Evolutionary conservation across 495 filamentous ascomycete species (phyloP), one percentile per base, ranked within the genome.

Genomic region (Pseudomonodictys pantanalensis): DNA sequence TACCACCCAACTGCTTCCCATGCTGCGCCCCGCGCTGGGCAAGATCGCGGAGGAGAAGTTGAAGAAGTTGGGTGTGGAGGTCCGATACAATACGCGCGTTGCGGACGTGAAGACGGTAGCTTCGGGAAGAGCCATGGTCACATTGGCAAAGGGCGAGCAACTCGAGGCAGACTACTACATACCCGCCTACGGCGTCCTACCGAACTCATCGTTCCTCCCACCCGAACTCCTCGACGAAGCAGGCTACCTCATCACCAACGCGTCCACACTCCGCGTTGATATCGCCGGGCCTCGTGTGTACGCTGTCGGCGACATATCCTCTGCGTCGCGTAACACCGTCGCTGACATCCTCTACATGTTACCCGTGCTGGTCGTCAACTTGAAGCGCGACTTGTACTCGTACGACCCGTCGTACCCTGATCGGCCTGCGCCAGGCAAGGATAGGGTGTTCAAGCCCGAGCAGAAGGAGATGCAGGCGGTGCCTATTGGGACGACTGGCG

Each of bases 401-500:
- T 61, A 22, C 29, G 17, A 51, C 33, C 42, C 56, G 15, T 17
- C 24, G 6, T 26, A 18, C 43, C 57, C 48, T 3, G 22, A 38
- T 8, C 61, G 56, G 6, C 60, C 52, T 9, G 56, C 57, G 2
- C 41, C 49, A 5, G 53, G 49, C 3, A 62, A 60, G 44, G 73
- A 75, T 58, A 41, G 61, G 15, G 55, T 50, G 24, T 74, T 63
- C 55, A 56, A 58, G 23, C 38, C 39, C 11, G 66, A 68, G 15
- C 48, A 44, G 3, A 55, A 43, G 24, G 72, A 74, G 60, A 69
- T 68, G 60, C 66, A 72, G 68, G 52, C 79, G 25, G 81, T 85
- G 49, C 81, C 84, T 0, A 76, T 85, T 56, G 84, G 83, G 0
- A 64, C 58, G 38, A 76, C 68, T 25, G 76, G 73, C 26, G 82